Conservation (phyloP, 768 basidiomycete genomes). For the Fibroporia radiculosa region DNA sequence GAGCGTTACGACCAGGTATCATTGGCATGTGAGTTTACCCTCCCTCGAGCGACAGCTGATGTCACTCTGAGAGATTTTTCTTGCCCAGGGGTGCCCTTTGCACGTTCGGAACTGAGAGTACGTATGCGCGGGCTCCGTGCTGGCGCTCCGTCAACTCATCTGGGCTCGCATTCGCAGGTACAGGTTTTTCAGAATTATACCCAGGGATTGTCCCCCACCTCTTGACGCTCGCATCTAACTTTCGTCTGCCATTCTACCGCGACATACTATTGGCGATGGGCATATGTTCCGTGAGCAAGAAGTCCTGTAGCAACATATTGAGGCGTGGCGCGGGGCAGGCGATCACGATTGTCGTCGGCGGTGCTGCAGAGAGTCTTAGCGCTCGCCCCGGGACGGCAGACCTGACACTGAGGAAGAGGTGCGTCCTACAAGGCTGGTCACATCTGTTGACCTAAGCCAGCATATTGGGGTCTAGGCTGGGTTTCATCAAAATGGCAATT, state of each 20-base stretch:
- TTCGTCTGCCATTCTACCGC: conserved; percentile 87
- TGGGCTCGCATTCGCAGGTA: conserved; percentile 39
- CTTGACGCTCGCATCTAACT: conserved; percentile 85
- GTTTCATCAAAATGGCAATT: conserved; percentile 93
- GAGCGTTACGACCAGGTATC: conserved; percentile 51
- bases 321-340: conserved; percentile 37
- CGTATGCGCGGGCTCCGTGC: conserved; percentile 9
- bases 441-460: too few species aligned
- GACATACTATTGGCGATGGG: conserved; percentile 85
- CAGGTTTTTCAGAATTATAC: conserved; percentile 83
- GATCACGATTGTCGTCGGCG: conserved; percentile 94
- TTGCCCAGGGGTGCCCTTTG: conserved; percentile 76
- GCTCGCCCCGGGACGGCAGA: conserved; percentile 98
- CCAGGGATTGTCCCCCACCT: conserved; percentile 93
- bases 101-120: conserved; percentile 94
- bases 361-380: conserved; percentile 89
- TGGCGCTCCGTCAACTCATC: background rate
- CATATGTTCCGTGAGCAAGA: conserved; percentile 87
- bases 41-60: background rate
- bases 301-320: conserved; percentile 86
- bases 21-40: conserved; percentile 82
- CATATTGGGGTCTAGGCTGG: conserved; percentile 42
- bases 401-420: conserved; percentile 71
- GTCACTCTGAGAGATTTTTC: background rate
- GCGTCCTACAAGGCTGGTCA: conserved; percentile 14